Conservation (phyloP, 225 moss, liverwort and hornwort genomes). For the Asterella californica region DNA sequence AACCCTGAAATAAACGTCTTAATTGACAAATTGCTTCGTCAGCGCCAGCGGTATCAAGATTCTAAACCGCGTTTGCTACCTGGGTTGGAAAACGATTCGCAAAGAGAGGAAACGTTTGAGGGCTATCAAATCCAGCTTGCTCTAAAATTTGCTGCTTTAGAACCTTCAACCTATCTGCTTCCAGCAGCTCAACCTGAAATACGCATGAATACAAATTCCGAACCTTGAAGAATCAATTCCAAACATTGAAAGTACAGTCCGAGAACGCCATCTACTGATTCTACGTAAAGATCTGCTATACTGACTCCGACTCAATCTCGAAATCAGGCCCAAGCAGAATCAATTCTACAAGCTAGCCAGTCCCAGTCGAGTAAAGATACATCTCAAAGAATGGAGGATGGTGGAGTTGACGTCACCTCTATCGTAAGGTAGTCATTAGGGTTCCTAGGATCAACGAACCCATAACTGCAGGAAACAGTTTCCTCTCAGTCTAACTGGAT, state of each 20-base stretch:
- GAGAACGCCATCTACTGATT: background rate
- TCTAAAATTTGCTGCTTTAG: slow-evolving; percentile 85
- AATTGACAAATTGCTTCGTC: background rate
- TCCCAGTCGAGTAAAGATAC: background rate
- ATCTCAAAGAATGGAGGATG: background rate
- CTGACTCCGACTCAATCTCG: background rate
- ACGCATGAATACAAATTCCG: background rate
- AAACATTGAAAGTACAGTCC: background rate
- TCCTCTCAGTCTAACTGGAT: background rate
- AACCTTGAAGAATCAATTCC: no score
- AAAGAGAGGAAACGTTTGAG: slow-evolving; percentile 83
- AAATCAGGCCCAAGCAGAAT: background rate
- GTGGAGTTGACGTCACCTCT: slow-evolving; percentile 46
- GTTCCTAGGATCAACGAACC: slow-evolving; percentile 75
- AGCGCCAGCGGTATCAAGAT: background rate
- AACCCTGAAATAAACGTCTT: background rate
- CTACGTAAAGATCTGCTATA: background rate
- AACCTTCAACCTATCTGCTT: slow-evolving; percentile 65
- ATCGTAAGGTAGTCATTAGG: slow-evolving; percentile 62
- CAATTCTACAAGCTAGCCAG: background rate
- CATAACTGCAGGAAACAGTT: slow-evolving; percentile 56
- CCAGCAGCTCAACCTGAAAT: slow-evolving; percentile 72
- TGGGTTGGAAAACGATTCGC: slow-evolving; percentile 90
- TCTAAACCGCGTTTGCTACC: slow-evolving; percentile 46
- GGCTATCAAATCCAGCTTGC: slow-evolving; percentile 65